A percentile compares a stretch with the other conserved stretches of the same genome.
Conservation (phyloP, 2,329 filamentous ascomycete species). For the Stemphylium beticola region DNA sequence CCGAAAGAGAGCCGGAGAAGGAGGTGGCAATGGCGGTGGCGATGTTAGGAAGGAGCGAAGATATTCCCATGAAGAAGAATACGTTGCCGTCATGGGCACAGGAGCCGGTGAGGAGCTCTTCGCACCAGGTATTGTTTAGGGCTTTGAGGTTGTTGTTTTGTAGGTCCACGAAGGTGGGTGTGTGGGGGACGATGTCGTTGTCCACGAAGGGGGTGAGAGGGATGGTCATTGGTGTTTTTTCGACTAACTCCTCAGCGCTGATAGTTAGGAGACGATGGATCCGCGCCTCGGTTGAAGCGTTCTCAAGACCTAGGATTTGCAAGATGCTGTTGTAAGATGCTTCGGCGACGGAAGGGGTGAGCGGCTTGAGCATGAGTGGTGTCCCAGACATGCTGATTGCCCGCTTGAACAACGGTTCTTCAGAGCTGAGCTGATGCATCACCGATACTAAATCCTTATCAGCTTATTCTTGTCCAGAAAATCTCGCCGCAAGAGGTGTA, state of each 20-base stretch:
- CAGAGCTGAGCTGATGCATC: slow-evolving; percentile 25
- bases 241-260: slow-evolving; percentile 48
- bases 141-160: not conserved
- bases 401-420: slow-evolving; percentile 28
- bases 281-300: slow-evolving; percentile 43
- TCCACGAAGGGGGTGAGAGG: slow-evolving; percentile 50
- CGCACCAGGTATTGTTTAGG: slow-evolving; percentile 47
- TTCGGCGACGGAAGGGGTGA: slow-evolving; percentile 48
- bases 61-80: slow-evolving; percentile 27
- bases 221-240: slow-evolving; percentile 46
- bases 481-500: no score
- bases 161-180: slow-evolving; percentile 17
- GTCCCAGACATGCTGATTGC: slow-evolving; percentile 35
- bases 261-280: slow-evolving; percentile 48
- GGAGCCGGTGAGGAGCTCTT: slow-evolving; percentile 54
- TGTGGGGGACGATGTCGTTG: slow-evolving; percentile 46
- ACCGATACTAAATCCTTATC: slow-evolving; percentile 18
- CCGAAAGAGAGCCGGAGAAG: slow-evolving; percentile 32
- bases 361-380: slow-evolving; percentile 48
- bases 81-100: slow-evolving; percentile 51
- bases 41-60: slow-evolving; percentile 21
- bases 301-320: slow-evolving; percentile 46
- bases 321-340: slow-evolving; percentile 49
- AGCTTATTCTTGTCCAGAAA: not conserved
- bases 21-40: slow-evolving; percentile 36